Percentiles rank a stretch among this genome's conserved stretches.
These are phyloP conservation scores for Pseudovirgaria hyperparasitica DNA, from an alignment of 2,329 filamentous ascomycete genomes.

Conservation along the genomic window DNA sequence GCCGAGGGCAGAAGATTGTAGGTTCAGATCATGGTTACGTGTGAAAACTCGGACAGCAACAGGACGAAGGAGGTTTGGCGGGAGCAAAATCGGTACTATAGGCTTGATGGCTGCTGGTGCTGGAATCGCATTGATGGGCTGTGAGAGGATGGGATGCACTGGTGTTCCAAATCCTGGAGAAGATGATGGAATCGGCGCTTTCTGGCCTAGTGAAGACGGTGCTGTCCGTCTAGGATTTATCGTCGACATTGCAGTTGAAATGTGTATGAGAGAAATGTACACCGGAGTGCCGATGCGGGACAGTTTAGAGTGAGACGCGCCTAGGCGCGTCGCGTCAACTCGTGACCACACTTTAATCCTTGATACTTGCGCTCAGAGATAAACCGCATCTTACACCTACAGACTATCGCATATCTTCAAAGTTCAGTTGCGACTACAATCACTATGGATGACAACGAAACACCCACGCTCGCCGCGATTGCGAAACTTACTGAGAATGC, in stretches of 20 bases:
- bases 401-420: neutral
- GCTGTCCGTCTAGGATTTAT: slow-evolving; percentile 17
- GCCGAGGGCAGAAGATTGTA: slow-evolving; percentile 76
- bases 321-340: no score
- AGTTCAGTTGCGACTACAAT: neutral
- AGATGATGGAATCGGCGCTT: slow-evolving; percentile 65
- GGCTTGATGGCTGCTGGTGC: slow-evolving; percentile 37
- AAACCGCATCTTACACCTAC: neutral
- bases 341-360: no score
- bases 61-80: slow-evolving; percentile 73
- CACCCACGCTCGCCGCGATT: slow-evolving; percentile 48
- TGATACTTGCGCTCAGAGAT: neutral
- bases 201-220: slow-evolving; percentile 15
- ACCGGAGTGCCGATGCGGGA: no score
- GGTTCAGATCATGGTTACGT: slow-evolving; percentile 90
- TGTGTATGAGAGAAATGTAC: no score
- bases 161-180: slow-evolving; percentile 87
- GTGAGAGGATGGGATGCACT: slow-evolving; percentile 58
- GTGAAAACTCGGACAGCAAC: slow-evolving; percentile 93
- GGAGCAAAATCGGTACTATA: slow-evolving; percentile 76
- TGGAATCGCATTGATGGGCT: slow-evolving; percentile 31
- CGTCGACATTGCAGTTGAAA: slow-evolving; percentile 9
- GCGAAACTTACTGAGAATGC: slow-evolving; percentile 70
- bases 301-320: no score
- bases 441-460: no score